Evolutionary conservation across 2,329 filamentous ascomycete genomes (phyloP).

Genomic region (Lasiodiplodia gonubiensis): DNA sequence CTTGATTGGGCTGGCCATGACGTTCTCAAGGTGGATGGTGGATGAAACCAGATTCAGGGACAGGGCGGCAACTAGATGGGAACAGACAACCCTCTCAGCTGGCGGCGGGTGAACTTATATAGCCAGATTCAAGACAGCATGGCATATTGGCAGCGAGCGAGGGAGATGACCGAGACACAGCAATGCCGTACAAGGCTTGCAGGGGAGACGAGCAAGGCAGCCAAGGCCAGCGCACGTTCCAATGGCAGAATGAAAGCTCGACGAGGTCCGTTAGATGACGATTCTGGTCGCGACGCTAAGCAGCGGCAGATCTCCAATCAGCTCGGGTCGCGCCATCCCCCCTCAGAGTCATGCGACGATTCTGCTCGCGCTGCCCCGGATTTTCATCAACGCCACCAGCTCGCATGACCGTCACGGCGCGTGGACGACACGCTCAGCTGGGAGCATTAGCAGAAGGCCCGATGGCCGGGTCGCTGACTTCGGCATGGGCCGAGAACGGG

Average conservation of each 20-base stretch:
- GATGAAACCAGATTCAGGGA: not conserved
- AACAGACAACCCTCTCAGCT: not conserved
- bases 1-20: conserved; percentile 20
- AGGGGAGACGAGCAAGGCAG: not conserved
- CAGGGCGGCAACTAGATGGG: not conserved
- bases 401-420: conserved; percentile 18
- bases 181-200: not conserved
- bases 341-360: conserved; percentile 16
- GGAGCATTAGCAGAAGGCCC: conserved; percentile 1
- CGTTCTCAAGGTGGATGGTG: not conserved
- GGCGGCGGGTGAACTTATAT: conserved; percentile 8
- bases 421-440: conserved; percentile 17
- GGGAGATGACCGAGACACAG: conserved; percentile 4
- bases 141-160: not conserved
- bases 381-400: conserved; percentile 6
- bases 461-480: conserved; percentile 6
- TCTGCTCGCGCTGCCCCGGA: conserved; percentile 19
- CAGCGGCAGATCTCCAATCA: conserved; percentile 22
- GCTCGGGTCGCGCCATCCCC: conserved; percentile 14
- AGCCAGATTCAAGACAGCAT: conserved; percentile 2
- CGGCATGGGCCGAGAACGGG: conserved; percentile 3
- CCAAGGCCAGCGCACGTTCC: conserved; percentile 10
- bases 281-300: conserved; percentile 8
- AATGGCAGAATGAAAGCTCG: conserved; percentile 1
- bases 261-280: conserved; percentile 1